Evolutionary conservation across 2,329 filamentous ascomycete species (phyloP).

Genomic region (Trichoderma atrobrunneum): DNA sequence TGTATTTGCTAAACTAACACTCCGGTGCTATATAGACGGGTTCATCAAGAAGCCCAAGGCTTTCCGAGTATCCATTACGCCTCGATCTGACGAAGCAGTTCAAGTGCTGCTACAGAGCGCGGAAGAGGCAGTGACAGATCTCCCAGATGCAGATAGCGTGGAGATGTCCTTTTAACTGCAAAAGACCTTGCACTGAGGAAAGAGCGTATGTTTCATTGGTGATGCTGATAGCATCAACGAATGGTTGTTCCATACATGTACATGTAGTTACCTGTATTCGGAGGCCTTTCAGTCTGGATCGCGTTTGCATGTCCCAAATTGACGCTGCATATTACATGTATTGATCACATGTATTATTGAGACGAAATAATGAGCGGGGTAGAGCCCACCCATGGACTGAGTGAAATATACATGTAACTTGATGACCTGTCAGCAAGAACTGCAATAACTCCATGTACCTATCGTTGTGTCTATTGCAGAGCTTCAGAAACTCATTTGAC

Average conservation of each 20-base stretch:
- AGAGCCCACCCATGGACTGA: not conserved
- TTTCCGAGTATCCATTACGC: not conserved
- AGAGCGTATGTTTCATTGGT: not conserved
- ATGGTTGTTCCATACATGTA: not conserved
- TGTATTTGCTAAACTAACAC: not conserved
- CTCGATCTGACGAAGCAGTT: not conserved
- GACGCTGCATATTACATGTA: not conserved
- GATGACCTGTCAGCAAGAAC: not conserved
- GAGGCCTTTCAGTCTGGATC: not conserved
- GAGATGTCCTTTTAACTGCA: slow-evolving; percentile 36
- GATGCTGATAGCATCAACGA: not conserved
- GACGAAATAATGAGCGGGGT: not conserved
- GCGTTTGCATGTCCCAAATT: not conserved
- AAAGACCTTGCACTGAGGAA: no score
- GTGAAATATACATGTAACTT: not conserved
- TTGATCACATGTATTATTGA: not conserved
- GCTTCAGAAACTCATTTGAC: not conserved
- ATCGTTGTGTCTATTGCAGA: not conserved
- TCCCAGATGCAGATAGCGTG: slow-evolving; percentile 44
- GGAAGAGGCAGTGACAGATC: not conserved
- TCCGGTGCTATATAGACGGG: not conserved
- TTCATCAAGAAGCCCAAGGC: not conserved
- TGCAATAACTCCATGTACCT: no score
- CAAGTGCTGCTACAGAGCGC: not conserved
- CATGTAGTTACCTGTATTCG: not conserved